A percentile compares a stretch with the other conserved stretches of the same genome.
Evolutionary conservation across 1,284 basidiomycete species (phyloP).

Genomic region (Ustilago sp.): DNA sequence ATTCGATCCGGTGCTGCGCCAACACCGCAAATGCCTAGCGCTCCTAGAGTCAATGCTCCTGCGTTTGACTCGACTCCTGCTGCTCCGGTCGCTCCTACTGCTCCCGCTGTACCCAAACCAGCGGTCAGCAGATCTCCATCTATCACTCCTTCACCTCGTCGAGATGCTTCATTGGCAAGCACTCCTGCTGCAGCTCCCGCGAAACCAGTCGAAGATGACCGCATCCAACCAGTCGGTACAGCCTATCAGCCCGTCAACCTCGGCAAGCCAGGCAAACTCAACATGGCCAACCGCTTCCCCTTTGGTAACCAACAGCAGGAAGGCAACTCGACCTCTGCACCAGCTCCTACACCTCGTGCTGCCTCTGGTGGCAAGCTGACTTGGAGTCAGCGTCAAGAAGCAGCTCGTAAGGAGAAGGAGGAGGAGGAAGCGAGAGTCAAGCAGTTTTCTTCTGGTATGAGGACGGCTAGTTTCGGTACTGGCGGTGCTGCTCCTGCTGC

Average conservation of each 20-base stretch:
- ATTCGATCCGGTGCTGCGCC: slow-evolving; percentile 53
- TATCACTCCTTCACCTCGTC: slow-evolving; percentile 34
- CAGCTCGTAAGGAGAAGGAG: slow-evolving; percentile 60
- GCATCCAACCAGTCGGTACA: slow-evolving; percentile 67
- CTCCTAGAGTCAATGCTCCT: slow-evolving; percentile 36
- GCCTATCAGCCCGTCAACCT: slow-evolving; percentile 65
- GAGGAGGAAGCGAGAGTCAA: slow-evolving; percentile 54
- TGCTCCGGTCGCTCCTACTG: slow-evolving; percentile 19
- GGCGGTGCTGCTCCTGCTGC: slow-evolving; percentile 30
- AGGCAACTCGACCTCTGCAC: slow-evolving; percentile 23
- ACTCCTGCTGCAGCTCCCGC: slow-evolving; percentile 9
- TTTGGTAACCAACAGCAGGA: slow-evolving; percentile 55
- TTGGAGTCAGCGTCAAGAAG: slow-evolving; percentile 68
- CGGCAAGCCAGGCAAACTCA: slow-evolving; percentile 67
- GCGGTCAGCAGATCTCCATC: slow-evolving; percentile 10
- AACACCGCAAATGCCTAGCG: slow-evolving; percentile 29
- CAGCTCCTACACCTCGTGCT: slow-evolving; percentile 41
- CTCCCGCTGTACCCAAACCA: slow-evolving; percentile 23
- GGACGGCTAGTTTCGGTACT: slow-evolving; percentile 39
- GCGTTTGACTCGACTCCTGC: slow-evolving; percentile 42
- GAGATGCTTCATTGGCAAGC: slow-evolving; percentile 19
- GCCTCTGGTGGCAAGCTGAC: slow-evolving; percentile 61
- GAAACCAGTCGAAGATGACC: slow-evolving; percentile 64
- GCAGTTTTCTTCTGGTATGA: slow-evolving; percentile 35
- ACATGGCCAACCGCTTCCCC: slow-evolving; percentile 62